These are phyloP conservation scores for Blepharisma japonicum DNA, from an alignment of 73 alveolate species.

Conservation along the genomic window DNA sequence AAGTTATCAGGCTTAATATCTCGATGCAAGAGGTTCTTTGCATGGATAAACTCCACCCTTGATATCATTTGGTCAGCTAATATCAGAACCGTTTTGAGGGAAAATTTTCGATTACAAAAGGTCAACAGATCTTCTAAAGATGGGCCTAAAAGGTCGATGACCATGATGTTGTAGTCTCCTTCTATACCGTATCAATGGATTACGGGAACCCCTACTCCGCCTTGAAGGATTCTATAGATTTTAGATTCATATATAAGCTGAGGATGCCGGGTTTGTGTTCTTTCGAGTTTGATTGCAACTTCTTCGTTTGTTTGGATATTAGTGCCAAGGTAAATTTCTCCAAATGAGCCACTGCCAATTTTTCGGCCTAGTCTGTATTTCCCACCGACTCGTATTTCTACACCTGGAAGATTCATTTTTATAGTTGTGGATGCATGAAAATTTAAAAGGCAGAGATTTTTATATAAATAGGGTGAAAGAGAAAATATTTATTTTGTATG, in stretches of 20 bases:
- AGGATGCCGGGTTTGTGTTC: constrained; percentile 46
- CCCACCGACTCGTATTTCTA: constrained; percentile 54
- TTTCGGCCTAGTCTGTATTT: constrained; percentile 68
- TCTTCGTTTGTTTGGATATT: constrained; percentile 65
- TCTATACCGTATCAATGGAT: constrained; percentile 53
- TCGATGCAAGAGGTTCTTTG: constrained; percentile 66
- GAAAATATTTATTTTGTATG: too few species aligned
- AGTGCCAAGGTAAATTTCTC: constrained; percentile 70
- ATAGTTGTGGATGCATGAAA: too few species aligned
- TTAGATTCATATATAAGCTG: constrained; percentile 65
- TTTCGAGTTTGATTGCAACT: constrained; percentile 80
- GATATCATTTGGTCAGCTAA: constrained; percentile 58
- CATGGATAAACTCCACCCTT: constrained; percentile 64
- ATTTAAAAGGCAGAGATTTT: too few species aligned
- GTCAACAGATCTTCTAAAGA: constrained; percentile 54
- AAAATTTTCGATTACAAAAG: constrained; percentile 38
- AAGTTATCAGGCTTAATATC: constrained; percentile 84
- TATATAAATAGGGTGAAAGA: too few species aligned
- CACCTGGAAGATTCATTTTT: too few species aligned
- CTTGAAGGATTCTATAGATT: constrained; percentile 40
- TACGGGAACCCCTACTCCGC: constrained; percentile 45
- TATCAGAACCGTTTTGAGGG: constrained; percentile 65
- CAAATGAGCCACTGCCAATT: constrained; percentile 89
- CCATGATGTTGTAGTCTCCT: constrained; percentile 63
- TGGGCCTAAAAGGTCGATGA: constrained; percentile 65